Evolutionary conservation across 202 grass and related monocot species (phyloP), one percentile per base, ranked within the genome.

Genomic region (Miscanthus sacchariflorus): DNA sequence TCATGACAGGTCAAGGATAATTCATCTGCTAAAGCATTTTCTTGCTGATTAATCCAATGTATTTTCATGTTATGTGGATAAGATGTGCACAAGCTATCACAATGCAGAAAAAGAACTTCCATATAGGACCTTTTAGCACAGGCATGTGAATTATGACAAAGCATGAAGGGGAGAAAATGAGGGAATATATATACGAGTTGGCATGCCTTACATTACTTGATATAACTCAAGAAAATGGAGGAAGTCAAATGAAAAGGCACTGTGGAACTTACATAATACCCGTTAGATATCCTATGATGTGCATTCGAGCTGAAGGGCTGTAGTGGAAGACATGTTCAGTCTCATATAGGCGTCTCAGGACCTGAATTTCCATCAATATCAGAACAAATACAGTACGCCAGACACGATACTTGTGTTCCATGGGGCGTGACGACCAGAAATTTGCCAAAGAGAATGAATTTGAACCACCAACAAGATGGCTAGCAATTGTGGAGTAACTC

Each of bases 311-410:
- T 70, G 88, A 93, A 44, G 94, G 94, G 39, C 94, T 96, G 83
- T 99, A 99, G 70, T 96, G 78, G 81, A 99, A 99, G 28, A 99
- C 97, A 71, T 96, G 83, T 84, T 93, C 70, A 61, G 97, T 96
- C 91, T 99, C 93, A 90, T 96, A 91, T 49, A 96, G 68, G 10
- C 97, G 92, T 90, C 97, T 93, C 66, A 96, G 82, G 74, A 94
- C 88, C 65, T 99, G 97, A 92, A 93, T 85, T 80, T 99, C 88
- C 92, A 96, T 92, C 74, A 99, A 76, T 72, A 99, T 78, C 68
- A 95, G 88, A 15, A 96, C 92, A 92, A 95, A 93, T 59, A 96
- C 86, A 74, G 92, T 95, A 45, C 59, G 83, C 97, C 94, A 99
- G 27, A 95, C 93, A 78, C 86, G 89, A 65, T 93, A 87, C 78